These are phyloP conservation scores for Rhododendron ovatum DNA, from an alignment of 148 eudicot genomes.

Conservation along the genomic window DNA sequence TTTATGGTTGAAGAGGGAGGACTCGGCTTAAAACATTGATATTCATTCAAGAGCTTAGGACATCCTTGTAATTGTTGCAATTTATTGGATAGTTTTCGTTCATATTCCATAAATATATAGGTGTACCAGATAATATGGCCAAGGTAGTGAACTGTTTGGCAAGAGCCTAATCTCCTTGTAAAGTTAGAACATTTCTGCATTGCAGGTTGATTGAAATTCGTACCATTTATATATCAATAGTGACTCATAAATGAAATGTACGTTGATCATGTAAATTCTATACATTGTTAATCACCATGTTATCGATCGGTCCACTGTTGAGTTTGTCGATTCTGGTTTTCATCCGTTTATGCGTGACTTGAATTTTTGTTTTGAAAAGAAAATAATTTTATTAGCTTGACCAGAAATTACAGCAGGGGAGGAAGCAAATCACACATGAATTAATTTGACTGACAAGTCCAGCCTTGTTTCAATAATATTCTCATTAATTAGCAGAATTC, in stretches of 20 bases:
- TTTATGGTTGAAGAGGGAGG: neutral
- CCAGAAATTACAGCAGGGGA: too few species aligned
- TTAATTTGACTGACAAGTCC: neutral
- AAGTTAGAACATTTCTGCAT: too few species aligned
- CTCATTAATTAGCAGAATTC: neutral
- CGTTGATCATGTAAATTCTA: neutral
- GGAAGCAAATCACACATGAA: too few species aligned
- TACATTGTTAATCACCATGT: neutral
- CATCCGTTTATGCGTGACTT: neutral
- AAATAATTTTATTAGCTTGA: too few species aligned
- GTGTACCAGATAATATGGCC: neutral
- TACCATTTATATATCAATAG: neutral
- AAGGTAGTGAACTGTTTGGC: neutral
- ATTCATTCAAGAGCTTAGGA: neutral
- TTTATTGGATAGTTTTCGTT: neutral
- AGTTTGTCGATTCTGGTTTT: neutral
- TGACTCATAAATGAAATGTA: neutral
- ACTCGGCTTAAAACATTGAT: neutral
- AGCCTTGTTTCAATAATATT: neutral
- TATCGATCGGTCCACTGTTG: neutral
- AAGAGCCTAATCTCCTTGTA: too few species aligned
- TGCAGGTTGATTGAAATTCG: neutral
- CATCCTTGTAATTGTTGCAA: neutral
- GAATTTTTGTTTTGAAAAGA: neutral
- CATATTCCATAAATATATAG: neutral